Conservation (phyloP, 1,139 yeast genomes). For the Yamadazyma dushanensis region DNA sequence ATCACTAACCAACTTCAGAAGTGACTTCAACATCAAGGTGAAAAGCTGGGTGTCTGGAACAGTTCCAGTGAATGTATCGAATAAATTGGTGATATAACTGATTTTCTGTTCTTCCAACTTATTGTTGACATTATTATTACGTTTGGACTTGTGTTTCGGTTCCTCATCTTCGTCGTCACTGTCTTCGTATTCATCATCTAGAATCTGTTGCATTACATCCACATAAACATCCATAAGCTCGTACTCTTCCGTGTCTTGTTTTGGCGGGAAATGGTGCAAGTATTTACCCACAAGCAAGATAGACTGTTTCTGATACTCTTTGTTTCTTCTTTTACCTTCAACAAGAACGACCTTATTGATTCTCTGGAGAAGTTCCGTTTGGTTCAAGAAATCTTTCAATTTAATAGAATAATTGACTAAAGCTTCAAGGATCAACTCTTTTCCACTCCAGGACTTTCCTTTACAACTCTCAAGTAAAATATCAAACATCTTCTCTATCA, state of each 20-base stretch:
- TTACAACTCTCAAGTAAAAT: conserved; percentile 62
- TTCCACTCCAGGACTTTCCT: conserved; percentile 90
- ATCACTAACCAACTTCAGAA: conserved; percentile 21
- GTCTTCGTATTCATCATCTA: conserved; percentile 34
- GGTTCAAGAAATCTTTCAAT: conserved; percentile 32
- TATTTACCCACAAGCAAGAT: conserved; percentile 53
- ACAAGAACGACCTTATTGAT: conserved; percentile 47
- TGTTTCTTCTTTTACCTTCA: conserved; percentile 71
- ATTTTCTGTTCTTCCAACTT: conserved; percentile 41
- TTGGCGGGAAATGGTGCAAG: conserved; percentile 40
- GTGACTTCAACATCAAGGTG: conserved; percentile 23
- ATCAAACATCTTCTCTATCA: conserved; percentile 42
- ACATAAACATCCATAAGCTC: conserved; percentile 40
- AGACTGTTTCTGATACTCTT: conserved; percentile 57
- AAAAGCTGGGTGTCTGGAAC: conserved; percentile 22
- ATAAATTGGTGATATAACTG: conserved; percentile 31
- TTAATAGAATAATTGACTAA: conserved; percentile 58
- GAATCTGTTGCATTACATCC: conserved; percentile 32
- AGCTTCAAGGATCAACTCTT: conserved; percentile 72
- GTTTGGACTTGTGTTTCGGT: conserved; percentile 17
- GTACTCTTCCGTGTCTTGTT: conserved; percentile 16
- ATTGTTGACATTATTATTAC: conserved; percentile 13
- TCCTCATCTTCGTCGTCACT: conserved; percentile 30
- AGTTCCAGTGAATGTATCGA: conserved; percentile 25
- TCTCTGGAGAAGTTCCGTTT: conserved; percentile 26